Percentiles rank a stretch among this genome's conserved stretches.
Evolutionary conservation across 441 rosid species (phyloP).

Genomic region (Jatropha podagrica): DNA sequence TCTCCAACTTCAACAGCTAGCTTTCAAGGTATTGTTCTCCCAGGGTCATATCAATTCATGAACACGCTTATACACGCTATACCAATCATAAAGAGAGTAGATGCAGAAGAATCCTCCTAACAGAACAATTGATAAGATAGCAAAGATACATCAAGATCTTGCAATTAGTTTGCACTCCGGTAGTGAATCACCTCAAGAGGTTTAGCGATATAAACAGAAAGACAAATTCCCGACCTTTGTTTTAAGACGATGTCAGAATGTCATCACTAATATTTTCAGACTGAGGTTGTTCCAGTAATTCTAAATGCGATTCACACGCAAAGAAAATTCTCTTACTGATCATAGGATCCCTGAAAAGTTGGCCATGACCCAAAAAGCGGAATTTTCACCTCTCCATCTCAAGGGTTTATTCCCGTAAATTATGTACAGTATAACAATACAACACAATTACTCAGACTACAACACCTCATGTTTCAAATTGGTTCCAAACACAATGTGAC

Average conservation of each 20-base stretch:
- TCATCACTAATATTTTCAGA: not conserved
- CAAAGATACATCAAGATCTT: not conserved
- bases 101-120: not conserved
- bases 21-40: no score
- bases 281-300: not conserved
- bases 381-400: not conserved
- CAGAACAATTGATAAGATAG: not conserved
- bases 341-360: not conserved
- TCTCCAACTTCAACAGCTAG: no score
- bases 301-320: not conserved
- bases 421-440: not conserved
- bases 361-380: not conserved
- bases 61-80: not conserved
- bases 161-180: not conserved
- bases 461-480: not conserved
- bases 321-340: not conserved
- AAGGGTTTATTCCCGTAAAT: not conserved
- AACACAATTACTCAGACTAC: not conserved
- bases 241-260: not conserved
- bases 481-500: not conserved
- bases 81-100: not conserved
- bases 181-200: not conserved
- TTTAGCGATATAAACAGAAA: not conserved
- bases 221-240: not conserved
- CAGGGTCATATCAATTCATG: no score